These are phyloP conservation scores for Xylaria sp. DNA, from an alignment of 2,329 filamentous ascomycete genomes.

Conservation along the genomic window DNA sequence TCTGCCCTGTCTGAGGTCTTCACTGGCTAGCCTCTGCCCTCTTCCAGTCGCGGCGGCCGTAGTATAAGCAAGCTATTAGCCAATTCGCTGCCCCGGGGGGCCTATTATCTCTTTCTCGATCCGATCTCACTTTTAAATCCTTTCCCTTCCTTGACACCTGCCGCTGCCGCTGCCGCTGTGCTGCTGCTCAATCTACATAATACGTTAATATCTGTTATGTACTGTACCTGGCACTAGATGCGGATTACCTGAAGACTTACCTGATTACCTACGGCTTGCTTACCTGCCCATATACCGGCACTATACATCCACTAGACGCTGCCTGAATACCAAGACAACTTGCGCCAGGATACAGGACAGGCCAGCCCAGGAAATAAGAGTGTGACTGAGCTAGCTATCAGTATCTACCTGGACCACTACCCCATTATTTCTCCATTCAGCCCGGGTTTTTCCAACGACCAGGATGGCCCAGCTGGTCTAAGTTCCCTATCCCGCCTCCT, in stretches of 20 bases:
- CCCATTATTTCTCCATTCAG: slow-evolving; percentile 43
- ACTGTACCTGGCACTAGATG: slow-evolving; percentile 2
- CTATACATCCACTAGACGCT: not conserved
- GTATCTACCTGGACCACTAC: slow-evolving; percentile 3
- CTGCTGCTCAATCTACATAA: not conserved
- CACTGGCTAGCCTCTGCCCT: slow-evolving; percentile 27
- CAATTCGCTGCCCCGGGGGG: slow-evolving; percentile 41
- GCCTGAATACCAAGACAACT: slow-evolving; percentile 41
- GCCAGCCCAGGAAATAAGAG: slow-evolving; percentile 21
- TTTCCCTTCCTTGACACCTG: slow-evolving; percentile 11
- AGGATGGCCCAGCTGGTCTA: slow-evolving; percentile 39
- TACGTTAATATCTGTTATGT: not conserved
- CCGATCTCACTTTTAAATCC: slow-evolving; percentile 22
- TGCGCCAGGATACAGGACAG: slow-evolving; percentile 31
- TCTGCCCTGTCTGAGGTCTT: slow-evolving; percentile 24
- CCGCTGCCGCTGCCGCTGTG: not conserved
- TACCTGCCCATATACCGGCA: not conserved
- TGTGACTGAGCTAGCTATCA: slow-evolving; percentile 2
- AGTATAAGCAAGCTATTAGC: slow-evolving; percentile 42
- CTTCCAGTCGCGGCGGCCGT: slow-evolving; percentile 43
- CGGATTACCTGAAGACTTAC: not conserved
- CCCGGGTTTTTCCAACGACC: slow-evolving; percentile 41
- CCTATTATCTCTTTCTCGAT: slow-evolving; percentile 24
- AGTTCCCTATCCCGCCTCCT: slow-evolving; percentile 27
- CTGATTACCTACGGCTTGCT: not conserved